Percentiles rank a stretch among this genome's conserved stretches.
phyloP scores from a whole-genome alignment of 75 land plant species.

The Sequoiadendron giganteum region DNA sequence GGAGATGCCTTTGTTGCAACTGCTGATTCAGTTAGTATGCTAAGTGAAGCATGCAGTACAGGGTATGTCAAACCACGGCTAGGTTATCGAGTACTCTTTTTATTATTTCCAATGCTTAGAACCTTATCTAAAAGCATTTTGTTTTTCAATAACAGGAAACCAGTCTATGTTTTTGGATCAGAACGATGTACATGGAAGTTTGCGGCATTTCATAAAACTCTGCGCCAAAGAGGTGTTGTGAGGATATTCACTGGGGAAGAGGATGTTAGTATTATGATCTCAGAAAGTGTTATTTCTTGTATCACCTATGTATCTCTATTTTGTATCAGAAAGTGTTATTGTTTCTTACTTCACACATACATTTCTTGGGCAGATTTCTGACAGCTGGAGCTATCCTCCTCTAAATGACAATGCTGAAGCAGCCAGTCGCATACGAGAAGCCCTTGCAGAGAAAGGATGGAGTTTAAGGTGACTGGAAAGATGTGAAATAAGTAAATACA shows the following conservation, averaged over 20 bases:
- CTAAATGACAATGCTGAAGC: conserved; percentile 88
- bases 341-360: background rate
- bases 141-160: conserved; percentile 57
- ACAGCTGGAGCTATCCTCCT: conserved; percentile 99
- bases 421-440: conserved; percentile 60
- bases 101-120: background rate
- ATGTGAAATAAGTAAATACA: background rate
- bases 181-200: conserved; percentile 95
- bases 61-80: conserved; percentile 52
- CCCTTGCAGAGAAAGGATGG: conserved; percentile 92
- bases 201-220: conserved; percentile 69
- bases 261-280: conserved; percentile 65
- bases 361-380: conserved; percentile 61
- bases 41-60: conserved; percentile 99
- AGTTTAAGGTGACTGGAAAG: conserved; percentile 22
- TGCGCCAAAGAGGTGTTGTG: conserved; percentile 74
- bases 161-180: conserved; percentile 94
- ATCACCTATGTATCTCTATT: background rate
- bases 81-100: background rate
- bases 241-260: conserved; percentile 80
- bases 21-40: conserved; percentile 96
- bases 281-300: background rate
- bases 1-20: conserved; percentile 97
- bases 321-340: background rate
- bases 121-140: background rate